Conservation (phyloP, 306 rosid species). For the Echinosophora koreensis region DNA sequence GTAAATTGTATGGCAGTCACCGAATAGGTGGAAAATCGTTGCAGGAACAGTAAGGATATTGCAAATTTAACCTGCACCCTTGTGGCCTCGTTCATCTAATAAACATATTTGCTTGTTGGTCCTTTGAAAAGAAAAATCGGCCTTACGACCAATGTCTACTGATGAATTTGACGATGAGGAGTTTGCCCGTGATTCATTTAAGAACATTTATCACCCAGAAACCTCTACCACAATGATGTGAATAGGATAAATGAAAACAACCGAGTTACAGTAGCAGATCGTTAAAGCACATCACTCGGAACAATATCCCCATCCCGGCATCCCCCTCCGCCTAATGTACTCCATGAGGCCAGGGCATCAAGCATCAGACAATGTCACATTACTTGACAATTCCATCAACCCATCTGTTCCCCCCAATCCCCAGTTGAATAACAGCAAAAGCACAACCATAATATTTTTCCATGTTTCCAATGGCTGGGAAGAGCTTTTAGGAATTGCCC, state of each 20-base stretch:
- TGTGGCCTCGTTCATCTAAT: not conserved
- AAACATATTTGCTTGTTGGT: not conserved
- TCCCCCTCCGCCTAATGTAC: too few relatives aligned
- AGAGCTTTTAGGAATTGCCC: not conserved
- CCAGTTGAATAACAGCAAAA: not conserved
- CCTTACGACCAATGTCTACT: not conserved
- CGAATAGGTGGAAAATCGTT: not conserved
- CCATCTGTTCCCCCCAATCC: not conserved
- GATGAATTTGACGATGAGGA: not conserved
- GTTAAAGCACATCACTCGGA: not conserved
- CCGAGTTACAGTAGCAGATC: not conserved
- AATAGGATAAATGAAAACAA: not conserved
- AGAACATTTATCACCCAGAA: not conserved
- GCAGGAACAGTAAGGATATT: not conserved
- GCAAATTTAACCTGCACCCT: conserved; percentile 13
- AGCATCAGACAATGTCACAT: not conserved
- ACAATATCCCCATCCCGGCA: too few relatives aligned
- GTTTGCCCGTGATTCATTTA: not conserved
- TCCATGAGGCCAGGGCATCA: not conserved
- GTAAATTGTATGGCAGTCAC: conserved; percentile 18
- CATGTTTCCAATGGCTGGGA: not conserved
- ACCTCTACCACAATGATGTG: not conserved
- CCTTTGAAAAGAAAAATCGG: not conserved
- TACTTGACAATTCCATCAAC: not conserved
- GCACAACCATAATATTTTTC: not conserved